phyloP scores from a whole-genome alignment of 2,329 filamentous ascomycete species.

The Penicillium sp. region DNA sequence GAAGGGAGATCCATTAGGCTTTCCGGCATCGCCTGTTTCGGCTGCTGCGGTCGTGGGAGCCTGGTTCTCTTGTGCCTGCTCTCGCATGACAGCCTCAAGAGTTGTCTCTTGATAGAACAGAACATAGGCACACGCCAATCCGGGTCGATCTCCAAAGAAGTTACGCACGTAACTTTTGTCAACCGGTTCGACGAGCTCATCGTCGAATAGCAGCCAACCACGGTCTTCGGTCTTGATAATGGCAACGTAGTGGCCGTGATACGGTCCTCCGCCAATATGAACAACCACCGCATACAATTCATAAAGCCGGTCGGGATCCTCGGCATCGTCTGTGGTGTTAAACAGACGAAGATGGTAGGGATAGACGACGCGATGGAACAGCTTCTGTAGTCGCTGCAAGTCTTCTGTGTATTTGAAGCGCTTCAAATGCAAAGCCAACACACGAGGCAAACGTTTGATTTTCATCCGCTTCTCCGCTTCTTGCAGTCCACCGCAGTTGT shows the following conservation, averaged over 20 bases:
- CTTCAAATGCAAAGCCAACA: constrained; percentile 86
- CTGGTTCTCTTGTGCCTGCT: constrained; percentile 71
- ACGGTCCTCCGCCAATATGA: constrained; percentile 91
- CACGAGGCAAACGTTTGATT: constrained; percentile 85
- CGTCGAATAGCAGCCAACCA: constrained; percentile 93
- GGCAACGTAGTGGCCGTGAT: constrained; percentile 94
- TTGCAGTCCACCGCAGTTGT: constrained; percentile 89
- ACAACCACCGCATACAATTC: constrained; percentile 96
- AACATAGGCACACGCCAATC: constrained; percentile 89
- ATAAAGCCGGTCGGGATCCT: constrained; percentile 86
- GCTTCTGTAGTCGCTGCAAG: constrained; percentile 81
- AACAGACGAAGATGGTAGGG: constrained; percentile 93
- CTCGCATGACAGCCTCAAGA: constrained; percentile 58
- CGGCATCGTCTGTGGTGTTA: constrained; percentile 91
- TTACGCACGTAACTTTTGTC: constrained; percentile 93
- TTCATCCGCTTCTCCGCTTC: constrained; percentile 99
- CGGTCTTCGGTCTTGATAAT: constrained; percentile 96
- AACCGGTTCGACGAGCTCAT: constrained; percentile 96
- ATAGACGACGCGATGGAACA: constrained; percentile 94
- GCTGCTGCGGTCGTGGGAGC: constrained; percentile 36
- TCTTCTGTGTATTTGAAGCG: constrained; percentile 98
- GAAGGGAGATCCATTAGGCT: constrained; percentile 27
- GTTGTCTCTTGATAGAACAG: constrained; percentile 94
- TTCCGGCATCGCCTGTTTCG: constrained; percentile 35
- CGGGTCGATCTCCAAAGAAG: constrained; percentile 89